phyloP scores from a whole-genome alignment of 108 stramenopile species.

The Mayamaea pseudoterrestris region DNA sequence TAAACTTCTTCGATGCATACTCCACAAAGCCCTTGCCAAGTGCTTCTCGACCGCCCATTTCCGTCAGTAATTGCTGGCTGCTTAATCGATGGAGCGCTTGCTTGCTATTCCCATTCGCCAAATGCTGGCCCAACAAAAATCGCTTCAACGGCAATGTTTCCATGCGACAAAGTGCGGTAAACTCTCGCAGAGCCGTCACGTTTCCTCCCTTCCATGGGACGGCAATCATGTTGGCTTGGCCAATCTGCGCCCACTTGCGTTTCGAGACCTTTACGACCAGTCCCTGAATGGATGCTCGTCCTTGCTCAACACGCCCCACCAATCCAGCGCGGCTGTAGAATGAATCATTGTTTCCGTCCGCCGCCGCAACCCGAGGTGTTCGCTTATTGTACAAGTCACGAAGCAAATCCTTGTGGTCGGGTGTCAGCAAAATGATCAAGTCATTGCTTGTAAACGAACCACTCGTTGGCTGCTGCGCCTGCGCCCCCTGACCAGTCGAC shows the following conservation, averaged over 20 bases:
- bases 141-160: conserved; percentile 48
- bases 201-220: conserved; percentile 62
- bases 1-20: conserved; percentile 62
- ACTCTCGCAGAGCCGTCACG: conserved; percentile 67
- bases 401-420: conserved; percentile 1
- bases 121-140: conserved; percentile 45
- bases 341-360: background rate
- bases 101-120: conserved; percentile 2
- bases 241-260: conserved; percentile 40
- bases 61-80: conserved; percentile 23
- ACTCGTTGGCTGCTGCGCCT: no score
- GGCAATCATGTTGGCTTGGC: conserved; percentile 31
- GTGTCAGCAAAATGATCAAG: conserved; percentile 19
- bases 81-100: background rate
- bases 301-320: conserved; percentile 52
- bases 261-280: conserved; percentile 48
- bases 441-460: conserved; percentile 27
- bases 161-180: conserved; percentile 65
- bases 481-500: no score
- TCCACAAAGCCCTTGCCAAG: conserved; percentile 71
- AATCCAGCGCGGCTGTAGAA: conserved; percentile 23
- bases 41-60: conserved; percentile 56
- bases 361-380: background rate
- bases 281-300: conserved; percentile 32
- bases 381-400: background rate